Evolutionary conservation across 768 basidiomycete species (phyloP).

Genomic region (Leucocoprinus leucothites): DNA sequence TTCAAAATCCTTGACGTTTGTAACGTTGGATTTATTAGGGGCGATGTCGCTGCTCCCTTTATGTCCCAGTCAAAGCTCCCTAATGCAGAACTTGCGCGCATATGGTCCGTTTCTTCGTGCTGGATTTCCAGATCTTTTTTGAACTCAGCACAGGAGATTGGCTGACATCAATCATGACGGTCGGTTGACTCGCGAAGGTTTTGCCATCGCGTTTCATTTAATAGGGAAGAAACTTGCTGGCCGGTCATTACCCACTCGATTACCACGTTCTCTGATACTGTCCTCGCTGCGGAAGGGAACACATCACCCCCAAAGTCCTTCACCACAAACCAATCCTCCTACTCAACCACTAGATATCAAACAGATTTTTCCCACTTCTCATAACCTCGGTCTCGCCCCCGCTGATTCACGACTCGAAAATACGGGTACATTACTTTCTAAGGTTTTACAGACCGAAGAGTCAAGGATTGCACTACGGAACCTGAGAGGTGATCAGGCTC

Average conservation of each 20-base stretch:
- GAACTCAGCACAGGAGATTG: constrained; percentile 68
- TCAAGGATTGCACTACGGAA: too few species aligned
- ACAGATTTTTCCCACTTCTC: too few species aligned
- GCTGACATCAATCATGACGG: constrained; percentile 89
- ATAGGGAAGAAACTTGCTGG: constrained; percentile 86
- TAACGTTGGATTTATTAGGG: constrained; percentile 80
- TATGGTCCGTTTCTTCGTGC: constrained; percentile 70
- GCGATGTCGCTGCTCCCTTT: constrained; percentile 93
- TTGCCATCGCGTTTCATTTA: constrained; percentile 93
- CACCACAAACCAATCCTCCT: too few species aligned
- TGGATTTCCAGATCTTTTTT: not conserved
- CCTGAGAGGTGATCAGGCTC: too few species aligned
- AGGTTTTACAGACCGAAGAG: too few species aligned
- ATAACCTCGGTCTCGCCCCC: too few species aligned
- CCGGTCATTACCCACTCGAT: constrained; percentile 65
- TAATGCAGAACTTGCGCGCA: constrained; percentile 78
- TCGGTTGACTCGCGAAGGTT: constrained; percentile 82
- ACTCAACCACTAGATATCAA: too few species aligned
- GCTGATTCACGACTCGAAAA: too few species aligned
- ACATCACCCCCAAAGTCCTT: constrained; percentile 41
- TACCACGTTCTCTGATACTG: constrained; percentile 77
- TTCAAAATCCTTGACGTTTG: constrained; percentile 77
- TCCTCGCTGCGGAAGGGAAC: constrained; percentile 66
- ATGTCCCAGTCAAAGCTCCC: constrained; percentile 87
- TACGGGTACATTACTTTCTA: too few species aligned